phyloP scores from a whole-genome alignment of 129 eudicot genomes.

The Flaveria robusta region DNA sequence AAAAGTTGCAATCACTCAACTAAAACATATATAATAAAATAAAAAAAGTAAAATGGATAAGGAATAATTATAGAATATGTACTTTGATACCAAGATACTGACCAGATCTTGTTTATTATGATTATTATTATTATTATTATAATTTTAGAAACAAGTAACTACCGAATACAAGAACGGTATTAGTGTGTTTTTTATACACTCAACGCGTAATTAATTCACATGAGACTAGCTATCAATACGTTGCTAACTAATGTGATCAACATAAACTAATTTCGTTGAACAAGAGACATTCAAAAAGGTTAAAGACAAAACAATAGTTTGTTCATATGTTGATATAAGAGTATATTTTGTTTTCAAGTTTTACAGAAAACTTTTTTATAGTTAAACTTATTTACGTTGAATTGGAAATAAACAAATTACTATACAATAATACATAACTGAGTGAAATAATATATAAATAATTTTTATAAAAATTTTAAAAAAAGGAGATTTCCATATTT shows the following conservation, averaged over 20 bases:
- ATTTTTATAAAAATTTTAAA: too few relatives aligned
- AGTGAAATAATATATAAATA: background rate
- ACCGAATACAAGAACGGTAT: background rate
- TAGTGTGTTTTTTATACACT: background rate
- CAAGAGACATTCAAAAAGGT: too few relatives aligned
- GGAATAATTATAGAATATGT: background rate
- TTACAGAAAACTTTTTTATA: background rate
- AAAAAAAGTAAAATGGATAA: constrained; percentile 22
- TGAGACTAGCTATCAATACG: too few relatives aligned
- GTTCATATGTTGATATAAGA: too few relatives aligned
- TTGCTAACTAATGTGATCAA: too few relatives aligned
- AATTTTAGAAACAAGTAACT: background rate
- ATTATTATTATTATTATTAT: background rate
- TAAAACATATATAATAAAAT: constrained; percentile 11
- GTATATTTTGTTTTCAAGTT: background rate
- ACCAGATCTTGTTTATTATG: background rate
- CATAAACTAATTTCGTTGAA: too few relatives aligned
- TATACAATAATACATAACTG: background rate
- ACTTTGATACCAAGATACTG: background rate
- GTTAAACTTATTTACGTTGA: background rate
- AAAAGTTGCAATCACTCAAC: constrained; percentile 32
- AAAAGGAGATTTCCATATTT: background rate
- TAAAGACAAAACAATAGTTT: too few relatives aligned
- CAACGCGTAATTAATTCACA: too few relatives aligned
- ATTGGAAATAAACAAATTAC: background rate